Percentiles rank a stretch among this genome's conserved stretches.
Conservation (phyloP, 805 yeast genomes). For the Sugiyamaella qingdaonensis region DNA sequence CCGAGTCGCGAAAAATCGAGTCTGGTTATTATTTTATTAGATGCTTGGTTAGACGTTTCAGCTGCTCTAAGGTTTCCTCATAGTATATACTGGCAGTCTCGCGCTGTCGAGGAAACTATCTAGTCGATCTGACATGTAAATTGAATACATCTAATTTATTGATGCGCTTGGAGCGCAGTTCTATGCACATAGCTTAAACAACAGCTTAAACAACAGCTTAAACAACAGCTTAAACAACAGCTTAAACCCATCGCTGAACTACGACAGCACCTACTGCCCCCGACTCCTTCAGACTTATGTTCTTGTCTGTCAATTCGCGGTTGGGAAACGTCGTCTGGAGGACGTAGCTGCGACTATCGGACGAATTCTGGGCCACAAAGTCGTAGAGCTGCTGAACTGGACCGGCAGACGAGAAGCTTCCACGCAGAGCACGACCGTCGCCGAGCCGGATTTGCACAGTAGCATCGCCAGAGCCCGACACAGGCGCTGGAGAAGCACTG, state of each 20-base stretch:
- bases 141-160: too few species aligned
- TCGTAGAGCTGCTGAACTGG: slow-evolving; percentile 64
- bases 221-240: too few species aligned
- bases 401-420: slow-evolving; percentile 60
- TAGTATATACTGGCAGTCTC: too few species aligned
- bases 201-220: too few species aligned
- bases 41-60: too few species aligned
- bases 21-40: too few species aligned
- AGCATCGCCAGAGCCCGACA: slow-evolving; percentile 52
- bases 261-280: slow-evolving; percentile 80
- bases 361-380: slow-evolving; percentile 52
- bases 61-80: too few species aligned
- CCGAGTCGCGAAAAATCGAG: too few species aligned
- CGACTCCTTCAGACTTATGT: slow-evolving; percentile 62
- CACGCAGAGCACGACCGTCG: slow-evolving; percentile 66
- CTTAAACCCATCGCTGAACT: slow-evolving; percentile 75
- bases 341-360: slow-evolving; percentile 48
- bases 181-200: too few species aligned
- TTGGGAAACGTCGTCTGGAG: slow-evolving; percentile 82
- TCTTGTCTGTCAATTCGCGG: slow-evolving; percentile 57
- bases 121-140: too few species aligned
- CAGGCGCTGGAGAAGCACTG: slow-evolving; percentile 8
- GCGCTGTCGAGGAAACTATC: too few species aligned
- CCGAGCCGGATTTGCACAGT: slow-evolving; percentile 80
- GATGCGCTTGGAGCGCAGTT: too few species aligned